Evolutionary conservation across 1,284 basidiomycete genomes (phyloP).

Genomic region (Exobasidium cylindrosporum): DNA sequence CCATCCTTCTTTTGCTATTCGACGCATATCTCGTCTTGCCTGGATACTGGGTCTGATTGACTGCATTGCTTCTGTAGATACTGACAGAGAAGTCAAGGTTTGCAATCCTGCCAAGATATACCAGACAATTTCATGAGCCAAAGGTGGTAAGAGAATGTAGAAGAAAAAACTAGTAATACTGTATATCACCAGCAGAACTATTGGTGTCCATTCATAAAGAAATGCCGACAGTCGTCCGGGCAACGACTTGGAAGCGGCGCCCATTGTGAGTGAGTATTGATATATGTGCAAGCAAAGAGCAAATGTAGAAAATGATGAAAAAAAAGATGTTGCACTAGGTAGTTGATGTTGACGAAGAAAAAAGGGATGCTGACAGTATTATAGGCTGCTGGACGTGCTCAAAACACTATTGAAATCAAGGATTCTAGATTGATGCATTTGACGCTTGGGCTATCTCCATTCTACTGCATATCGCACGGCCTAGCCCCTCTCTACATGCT

Average conservation of each 20-base stretch:
- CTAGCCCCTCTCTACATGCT: too few species aligned
- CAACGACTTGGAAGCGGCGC: not conserved
- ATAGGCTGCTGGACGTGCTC: too few species aligned
- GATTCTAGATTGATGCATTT: too few species aligned
- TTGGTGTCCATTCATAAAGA: slow-evolving; percentile 36
- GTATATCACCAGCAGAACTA: slow-evolving; percentile 30
- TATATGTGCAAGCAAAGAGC: not conserved
- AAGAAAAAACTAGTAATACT: slow-evolving; percentile 31
- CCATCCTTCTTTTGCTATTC: slow-evolving; percentile 29
- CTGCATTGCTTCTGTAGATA: slow-evolving; percentile 41
- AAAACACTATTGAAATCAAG: too few species aligned
- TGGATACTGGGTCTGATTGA: slow-evolving; percentile 36
- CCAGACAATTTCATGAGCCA: slow-evolving; percentile 35
- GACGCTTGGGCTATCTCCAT: too few species aligned
- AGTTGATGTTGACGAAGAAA: not conserved
- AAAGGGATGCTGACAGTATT: too few species aligned
- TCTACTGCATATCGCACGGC: too few species aligned
- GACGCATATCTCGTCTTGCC: slow-evolving; percentile 30
- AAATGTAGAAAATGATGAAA: not conserved
- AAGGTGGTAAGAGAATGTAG: slow-evolving; percentile 36
- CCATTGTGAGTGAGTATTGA: not conserved
- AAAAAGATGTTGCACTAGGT: not conserved
- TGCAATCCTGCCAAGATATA: slow-evolving; percentile 34
- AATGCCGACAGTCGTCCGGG: slow-evolving; percentile 29
- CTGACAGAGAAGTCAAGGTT: slow-evolving; percentile 36